Base-by-base conservation (phyloP, 2,329 filamentous ascomycete species). In the Alternaria incomplexa region DNA sequence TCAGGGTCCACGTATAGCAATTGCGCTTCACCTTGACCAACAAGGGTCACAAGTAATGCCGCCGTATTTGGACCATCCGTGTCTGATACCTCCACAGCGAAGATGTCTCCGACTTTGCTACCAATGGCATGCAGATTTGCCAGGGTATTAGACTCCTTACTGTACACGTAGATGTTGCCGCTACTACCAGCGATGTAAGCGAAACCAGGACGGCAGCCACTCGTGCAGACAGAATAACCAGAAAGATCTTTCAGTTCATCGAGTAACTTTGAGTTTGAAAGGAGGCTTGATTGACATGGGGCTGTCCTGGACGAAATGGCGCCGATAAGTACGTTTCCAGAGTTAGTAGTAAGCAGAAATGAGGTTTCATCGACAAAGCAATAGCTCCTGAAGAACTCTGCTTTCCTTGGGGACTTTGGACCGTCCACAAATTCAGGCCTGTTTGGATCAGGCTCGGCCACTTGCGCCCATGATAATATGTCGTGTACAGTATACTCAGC, bases 281-380 rank as follows among this genome's bases (percentile, higher is more conserved):
- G 60, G 25, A 54, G 43, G 13, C 58, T 61, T 9, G 36, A 47
- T 8, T 46, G 25, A 9, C 9, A 10, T 10, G 10, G 20, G 13
- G 36, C 30, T 32, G 50, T 9, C 6, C 17, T 32, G 17, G 64
- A 50, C 20, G 53, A 26, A 6, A 74, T 55, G n/a, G 56, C 68
- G 44, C 73, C 73, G 1, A 86, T 65, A 5, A 91, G 81, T 0
- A 92, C 73, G 17, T 85, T 84, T 1, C 91, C 91, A 32, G 74
- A 73, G 36, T 86, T 85, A 0, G 85, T 88, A 0, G 89, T 90
- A 4, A 87, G 81, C 17, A 93, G 76, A 3, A 92, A 73, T 2
- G 80, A 76, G 4, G 82, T 75, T 4, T 85, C 79, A 0, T 83
- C 83, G 4, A 91, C 73, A 61, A 92, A 91, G 23, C 86, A 85